A percentile compares a stretch with the other conserved stretches of the same genome.
These are phyloP conservation scores for Pythium brassicae DNA, from an alignment of 352 stramenopile genomes.

Conservation along the genomic window DNA sequence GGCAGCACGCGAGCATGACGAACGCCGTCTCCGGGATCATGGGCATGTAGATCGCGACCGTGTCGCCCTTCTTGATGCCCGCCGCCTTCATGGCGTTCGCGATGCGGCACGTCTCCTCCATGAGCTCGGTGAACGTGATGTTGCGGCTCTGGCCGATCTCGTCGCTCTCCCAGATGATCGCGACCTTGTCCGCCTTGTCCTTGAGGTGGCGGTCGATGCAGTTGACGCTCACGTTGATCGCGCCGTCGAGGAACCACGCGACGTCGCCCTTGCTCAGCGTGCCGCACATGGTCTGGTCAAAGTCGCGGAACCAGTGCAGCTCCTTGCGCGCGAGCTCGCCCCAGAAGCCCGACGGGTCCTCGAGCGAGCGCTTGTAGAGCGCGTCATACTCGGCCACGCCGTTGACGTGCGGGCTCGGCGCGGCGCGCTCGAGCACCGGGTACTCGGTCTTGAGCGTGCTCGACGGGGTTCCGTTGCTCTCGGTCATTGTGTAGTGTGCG, in stretches of 20 bases:
- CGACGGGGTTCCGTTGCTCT: constrained; percentile 4
- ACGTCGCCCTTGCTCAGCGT: constrained; percentile 90
- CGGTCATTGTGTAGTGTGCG: constrained; percentile 2
- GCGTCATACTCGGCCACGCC: constrained; percentile 73
- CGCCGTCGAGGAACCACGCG: constrained; percentile 94
- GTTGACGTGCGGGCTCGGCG: constrained; percentile 62
- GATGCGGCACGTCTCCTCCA: constrained; percentile 87
- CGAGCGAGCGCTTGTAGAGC: constrained; percentile 85
- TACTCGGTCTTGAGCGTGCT: constrained; percentile 7
- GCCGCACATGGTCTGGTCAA: constrained; percentile 85
- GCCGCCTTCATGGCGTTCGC: constrained; percentile 86
- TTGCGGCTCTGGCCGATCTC: constrained; percentile 88
- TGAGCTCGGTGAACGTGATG: constrained; percentile 92
- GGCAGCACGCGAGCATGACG: constrained; percentile 96
- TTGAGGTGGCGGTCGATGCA: constrained; percentile 95
- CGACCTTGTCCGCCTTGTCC: constrained; percentile 79
- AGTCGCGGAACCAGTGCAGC: constrained; percentile 93
- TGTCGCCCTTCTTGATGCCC: constrained; percentile 77
- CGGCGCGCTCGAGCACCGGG: constrained; percentile 35
- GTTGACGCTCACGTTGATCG: constrained; percentile 94
- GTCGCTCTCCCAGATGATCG: constrained; percentile 97
- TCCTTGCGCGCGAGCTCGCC: constrained; percentile 80
- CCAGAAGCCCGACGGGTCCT: constrained; percentile 92
- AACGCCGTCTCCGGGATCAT: constrained; percentile 98
- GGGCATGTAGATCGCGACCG: constrained; percentile 96